Evolutionary conservation across 192 early-diverging fungal genomes (phyloP).

Genomic region (Piromyces finnis): DNA sequence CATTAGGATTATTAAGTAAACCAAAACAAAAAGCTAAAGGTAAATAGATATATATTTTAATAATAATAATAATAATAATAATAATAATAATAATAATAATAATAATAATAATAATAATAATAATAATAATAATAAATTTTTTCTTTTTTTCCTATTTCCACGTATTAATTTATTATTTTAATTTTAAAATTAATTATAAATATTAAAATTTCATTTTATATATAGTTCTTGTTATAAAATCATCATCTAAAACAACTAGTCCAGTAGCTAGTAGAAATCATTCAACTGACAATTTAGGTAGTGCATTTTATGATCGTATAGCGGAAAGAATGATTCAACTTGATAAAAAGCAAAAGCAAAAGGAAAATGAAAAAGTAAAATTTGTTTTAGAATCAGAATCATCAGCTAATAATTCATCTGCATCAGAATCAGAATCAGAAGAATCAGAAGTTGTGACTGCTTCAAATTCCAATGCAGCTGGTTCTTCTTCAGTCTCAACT

Average conservation of each 20-base stretch:
- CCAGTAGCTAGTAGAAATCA: slow-evolving; percentile 1
- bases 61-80: not conserved
- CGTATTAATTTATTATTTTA: no score
- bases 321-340: not conserved
- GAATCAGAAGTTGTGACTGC: not conserved
- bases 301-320: not conserved
- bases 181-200: no score
- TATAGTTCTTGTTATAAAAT: not conserved
- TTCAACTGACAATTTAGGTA: not conserved
- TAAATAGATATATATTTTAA: not conserved
- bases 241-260: slow-evolving; percentile 6
- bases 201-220: no score
- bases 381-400: slow-evolving; percentile 5
- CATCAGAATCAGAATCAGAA: not conserved
- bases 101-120: no score
- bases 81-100: no score
- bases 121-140: no score
- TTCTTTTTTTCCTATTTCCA: no score
- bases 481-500: not conserved
- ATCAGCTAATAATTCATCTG: not conserved
- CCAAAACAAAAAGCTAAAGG: not conserved
- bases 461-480: not conserved
- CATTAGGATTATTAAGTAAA: not conserved
- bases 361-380: slow-evolving; percentile 1
- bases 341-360: slow-evolving; percentile 1